Conservation (phyloP, 345 rosid genomes). For the Camelina neglecta region DNA sequence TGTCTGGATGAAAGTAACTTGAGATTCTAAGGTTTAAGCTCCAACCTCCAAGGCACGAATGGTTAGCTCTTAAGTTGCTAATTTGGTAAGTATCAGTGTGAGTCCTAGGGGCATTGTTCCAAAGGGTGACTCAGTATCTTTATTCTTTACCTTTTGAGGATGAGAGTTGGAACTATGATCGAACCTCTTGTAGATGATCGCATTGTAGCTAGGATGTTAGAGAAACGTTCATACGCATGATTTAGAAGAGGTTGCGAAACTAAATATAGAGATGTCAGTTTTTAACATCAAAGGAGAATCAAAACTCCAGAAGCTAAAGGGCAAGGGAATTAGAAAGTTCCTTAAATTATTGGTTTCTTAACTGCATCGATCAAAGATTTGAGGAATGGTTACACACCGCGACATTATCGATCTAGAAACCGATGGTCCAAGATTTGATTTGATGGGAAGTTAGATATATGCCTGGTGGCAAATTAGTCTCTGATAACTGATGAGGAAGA, state of each 20-base stretch:
- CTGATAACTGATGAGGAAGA: conserved; percentile 76
- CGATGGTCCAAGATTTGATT: conserved; percentile 64
- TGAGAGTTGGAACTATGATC: neutral
- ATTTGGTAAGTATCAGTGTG: neutral
- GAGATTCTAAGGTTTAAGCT: neutral
- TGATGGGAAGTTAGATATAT: conserved; percentile 74
- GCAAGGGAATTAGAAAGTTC: conserved; percentile 73
- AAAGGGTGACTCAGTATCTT: neutral
- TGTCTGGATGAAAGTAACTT: neutral
- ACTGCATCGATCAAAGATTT: conserved; percentile 85
- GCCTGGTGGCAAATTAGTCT: conserved; percentile 63
- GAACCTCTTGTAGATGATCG: neutral
- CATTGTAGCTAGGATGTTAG: neutral
- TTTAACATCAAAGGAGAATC: conserved; percentile 35
- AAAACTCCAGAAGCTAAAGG: conserved; percentile 51
- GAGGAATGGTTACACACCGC: conserved; percentile 68
- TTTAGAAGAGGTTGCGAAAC: neutral
- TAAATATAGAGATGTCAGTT: too few relatives aligned
- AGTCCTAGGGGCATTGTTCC: too few relatives aligned
- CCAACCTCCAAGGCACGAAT: neutral
- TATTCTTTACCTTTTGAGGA: neutral
- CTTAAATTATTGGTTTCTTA: conserved; percentile 78
- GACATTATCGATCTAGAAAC: conserved; percentile 28
- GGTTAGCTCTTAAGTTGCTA: neutral
- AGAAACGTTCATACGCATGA: neutral